Evolutionary conservation across 1,139 yeast genomes (phyloP), one percentile per base, ranked within the genome.

Genomic region (Candida tropicalis): DNA sequence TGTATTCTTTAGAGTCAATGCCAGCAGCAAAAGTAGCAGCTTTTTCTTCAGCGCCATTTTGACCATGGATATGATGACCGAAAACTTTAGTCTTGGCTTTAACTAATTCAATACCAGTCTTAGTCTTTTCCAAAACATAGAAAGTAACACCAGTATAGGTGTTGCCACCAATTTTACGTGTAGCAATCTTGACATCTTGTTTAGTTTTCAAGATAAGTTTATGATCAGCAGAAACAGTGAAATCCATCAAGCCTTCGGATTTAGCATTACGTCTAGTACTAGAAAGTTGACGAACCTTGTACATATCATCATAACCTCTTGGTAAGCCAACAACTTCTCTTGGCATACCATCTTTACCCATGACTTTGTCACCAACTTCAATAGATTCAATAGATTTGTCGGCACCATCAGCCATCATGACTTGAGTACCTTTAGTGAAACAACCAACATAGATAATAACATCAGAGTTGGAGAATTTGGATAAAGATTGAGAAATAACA

Each of bases 391-490:
- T 57, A 1, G 48, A 42, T 42, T 56, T 58, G 33, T 59, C 62
- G 24, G 60, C 39, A 56, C 76, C 77, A 53, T 69, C 64, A 26
- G 72, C 65, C 75, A 68, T 70, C 56, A 71, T 45, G 31, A 71
- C 75, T 45, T 63, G 45, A 31, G 75, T 71, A 40, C 75, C 68
- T 38, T 60, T 47, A 46, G 59, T 59, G 35, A 62, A 62, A 63
- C 86, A 86, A 45, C 97, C 97, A 42, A 89, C 96, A 61, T 93
- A 93, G 60, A 91, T 87, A 66, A 93, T 93, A 45, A 88, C 87
- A 66, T 93, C 98, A 18, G 98, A 93, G 79, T 93, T 93, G 50
- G 99, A 93, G 72, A 84, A 93, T 70, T 93, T 93, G 52, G 99
- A 93, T 62, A 93, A 78, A 1, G 98, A 89, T 74, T 93, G 99